Base-by-base conservation (phyloP, 345 rosid species). In the Pistacia vera region DNA sequence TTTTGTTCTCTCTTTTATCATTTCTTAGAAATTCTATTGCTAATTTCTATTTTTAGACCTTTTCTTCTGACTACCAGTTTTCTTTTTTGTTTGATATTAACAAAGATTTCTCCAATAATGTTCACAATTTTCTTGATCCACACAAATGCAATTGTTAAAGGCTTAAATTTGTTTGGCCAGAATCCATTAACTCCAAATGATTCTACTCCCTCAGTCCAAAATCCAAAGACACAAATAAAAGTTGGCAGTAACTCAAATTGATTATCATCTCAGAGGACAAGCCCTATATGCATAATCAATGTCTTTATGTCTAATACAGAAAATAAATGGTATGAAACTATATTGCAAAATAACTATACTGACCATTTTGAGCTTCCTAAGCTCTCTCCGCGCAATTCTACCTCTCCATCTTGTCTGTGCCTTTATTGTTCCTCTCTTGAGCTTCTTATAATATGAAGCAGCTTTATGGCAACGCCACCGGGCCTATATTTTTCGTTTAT, bases 321-420 rank as follows among this genome's bases (percentile, higher is more conserved):
- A 68, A 59, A n/a, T 54, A 52, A 63, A 49, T 52, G 14, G 18
- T 61, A 36, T 2, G 25, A 68, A 56, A 54, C 16, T 41, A 41
- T 66, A 30, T 25, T 44, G 62, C 71, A 71, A 59, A 67, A 75
- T 28, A 20, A 49, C 17, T 10, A 36, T 35, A 68, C 86, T 55
- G 14, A 92, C 97, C 97, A 90, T 86, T 89, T 92, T 90, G 68
- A 90, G 95, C 85, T 87, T 86, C 77, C 92, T 75, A 61, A 92
- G 97, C 77, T 87, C 95, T 76, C 72, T 88, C 79, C 79, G 81
- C 12, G 88, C 97, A 80, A 85, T 75, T 83, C 77, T 92, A 56
- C 95, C 91, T 72, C 97, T 90, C 97, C 97, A 92, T 74, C 92
- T 80, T 63, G 89, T 87, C 81, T 92, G 97, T 33, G 95, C 78